A percentile compares a stretch with the other conserved stretches of the same genome.
These are phyloP conservation scores for Huntiella savannae DNA, from an alignment of 2,329 filamentous ascomycete species.

Conservation along the genomic window DNA sequence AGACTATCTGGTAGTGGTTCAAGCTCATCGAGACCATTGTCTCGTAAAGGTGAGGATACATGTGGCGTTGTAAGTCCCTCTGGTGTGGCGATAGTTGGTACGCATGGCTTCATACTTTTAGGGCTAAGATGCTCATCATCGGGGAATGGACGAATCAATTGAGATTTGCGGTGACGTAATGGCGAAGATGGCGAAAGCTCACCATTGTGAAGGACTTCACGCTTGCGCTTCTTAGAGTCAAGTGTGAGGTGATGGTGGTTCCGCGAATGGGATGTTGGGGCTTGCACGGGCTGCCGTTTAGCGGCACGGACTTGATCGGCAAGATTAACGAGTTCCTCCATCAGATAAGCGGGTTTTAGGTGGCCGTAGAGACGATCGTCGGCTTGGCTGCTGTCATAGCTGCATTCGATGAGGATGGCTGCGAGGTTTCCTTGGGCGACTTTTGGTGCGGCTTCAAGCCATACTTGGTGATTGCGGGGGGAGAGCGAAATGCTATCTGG, in stretches of 20 bases:
- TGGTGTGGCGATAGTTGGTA: slow-evolving; percentile 9
- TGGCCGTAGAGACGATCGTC: slow-evolving; percentile 75
- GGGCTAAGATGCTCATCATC: slow-evolving; percentile 33
- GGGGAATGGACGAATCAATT: neutral
- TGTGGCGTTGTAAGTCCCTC: slow-evolving; percentile 9
- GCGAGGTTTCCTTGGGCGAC: slow-evolving; percentile 51
- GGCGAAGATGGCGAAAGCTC: neutral
- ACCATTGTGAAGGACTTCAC: slow-evolving; percentile 19
- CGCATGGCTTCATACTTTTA: slow-evolving; percentile 22
- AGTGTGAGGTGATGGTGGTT: slow-evolving; percentile 4
- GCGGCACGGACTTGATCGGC: slow-evolving; percentile 49
- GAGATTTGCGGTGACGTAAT: slow-evolving; percentile 8
- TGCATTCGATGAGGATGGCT: slow-evolving; percentile 90
- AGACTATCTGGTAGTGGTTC: slow-evolving; percentile 20
- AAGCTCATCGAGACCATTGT: slow-evolving; percentile 8
- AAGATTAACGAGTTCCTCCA: slow-evolving; percentile 56
- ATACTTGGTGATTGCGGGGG: slow-evolving; percentile 65
- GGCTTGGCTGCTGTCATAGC: slow-evolving; percentile 63
- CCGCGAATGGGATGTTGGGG: too few species aligned
- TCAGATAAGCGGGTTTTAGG: slow-evolving; percentile 63
- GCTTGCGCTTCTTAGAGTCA: slow-evolving; percentile 44
- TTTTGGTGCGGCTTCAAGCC: slow-evolving; percentile 76
- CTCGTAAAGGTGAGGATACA: slow-evolving; percentile 2
- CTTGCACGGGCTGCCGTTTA: slow-evolving; percentile 17
- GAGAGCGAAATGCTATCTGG: slow-evolving; percentile 69